Base-by-base conservation (phyloP, 2,329 filamentous ascomycete species). In the Colletotrichum endophyticum region DNA sequence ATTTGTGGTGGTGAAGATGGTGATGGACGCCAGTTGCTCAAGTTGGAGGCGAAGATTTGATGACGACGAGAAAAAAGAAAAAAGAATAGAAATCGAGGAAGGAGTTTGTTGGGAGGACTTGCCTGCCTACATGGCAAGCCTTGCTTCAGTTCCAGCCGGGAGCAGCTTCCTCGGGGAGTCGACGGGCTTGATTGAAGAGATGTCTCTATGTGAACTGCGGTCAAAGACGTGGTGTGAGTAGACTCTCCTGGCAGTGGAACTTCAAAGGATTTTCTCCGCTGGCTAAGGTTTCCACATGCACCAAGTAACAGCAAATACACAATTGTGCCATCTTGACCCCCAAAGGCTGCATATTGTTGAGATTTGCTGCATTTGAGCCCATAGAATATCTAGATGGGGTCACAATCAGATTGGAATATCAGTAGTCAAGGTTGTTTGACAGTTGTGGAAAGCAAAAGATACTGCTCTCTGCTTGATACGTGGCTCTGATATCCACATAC, bases 171-270 rank as follows among this genome's bases (percentile, higher is more conserved):
- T 53, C 6, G 6, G n/a, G n/a, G n/a, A 53, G n/a, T 53, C n/a
- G 44, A 53, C 44, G 3, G 6, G 44, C 44, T 53, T 22, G 6
- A 22, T 53, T 53, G 44, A 53, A 25, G 44, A 53, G 4, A 22
- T 13, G 44, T 53, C 19, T 22, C 44, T 25, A 1, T 8, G 44
- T 25, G 11, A 22, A 25, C n/a, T 53, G n/a, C 44, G 0, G 1
- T 25, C n/a, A 53, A 22, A 22, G 11, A 13, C 44, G 6, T 13
- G 11, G 6, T 53, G 2, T 2, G 44, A 53, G 44, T 25, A 22
- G 3, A 22, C 2, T 2, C 1, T n/a, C 1, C 11, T 13, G 6
- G 4, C 44, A 25, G n/a, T 13, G 0, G n/a, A 25, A 53, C 6
- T 3, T 53, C 11, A 22, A 22, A 22, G 44, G 12, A 53, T 25